A percentile compares a stretch with the other conserved stretches of the same genome.
Conservation (phyloP, 2,329 filamentous ascomycete species). For the Scopulariopsis brevicaulis region DNA sequence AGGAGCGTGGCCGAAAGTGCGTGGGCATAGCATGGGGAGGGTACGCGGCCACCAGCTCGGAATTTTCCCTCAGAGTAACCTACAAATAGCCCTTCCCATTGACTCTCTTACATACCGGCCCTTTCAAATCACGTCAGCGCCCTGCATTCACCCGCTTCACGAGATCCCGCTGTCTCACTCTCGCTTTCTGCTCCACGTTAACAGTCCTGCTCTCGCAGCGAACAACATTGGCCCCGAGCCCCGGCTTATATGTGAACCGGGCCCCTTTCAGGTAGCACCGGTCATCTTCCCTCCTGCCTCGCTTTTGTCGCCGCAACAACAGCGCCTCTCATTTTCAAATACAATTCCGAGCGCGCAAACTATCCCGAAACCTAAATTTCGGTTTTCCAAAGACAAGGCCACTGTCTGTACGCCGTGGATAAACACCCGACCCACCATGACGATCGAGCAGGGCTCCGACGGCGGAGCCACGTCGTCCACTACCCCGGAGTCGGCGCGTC, state of each 20-base stretch:
- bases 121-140: conserved; percentile 1
- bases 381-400: neutral
- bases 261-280: neutral
- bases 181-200: neutral
- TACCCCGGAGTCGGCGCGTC: neutral
- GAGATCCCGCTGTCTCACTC: conserved; percentile 3
- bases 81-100: too few species aligned
- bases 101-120: too few species aligned
- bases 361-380: neutral
- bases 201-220: neutral
- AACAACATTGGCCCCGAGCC: neutral
- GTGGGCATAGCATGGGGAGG: too few species aligned
- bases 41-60: too few species aligned
- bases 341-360: neutral
- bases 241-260: neutral
- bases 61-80: too few species aligned
- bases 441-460: conserved; percentile 35
- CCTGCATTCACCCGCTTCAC: conserved; percentile 5
- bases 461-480: conserved; percentile 18
- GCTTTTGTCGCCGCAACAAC: neutral
- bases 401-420: too few species aligned
- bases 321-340: neutral
- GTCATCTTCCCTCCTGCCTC: neutral
- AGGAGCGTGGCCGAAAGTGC: too few species aligned
- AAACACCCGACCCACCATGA: conserved; percentile 6